Evolutionary conservation across 257 asterid genomes (phyloP).

Genomic region (Nemophila menziesii): DNA sequence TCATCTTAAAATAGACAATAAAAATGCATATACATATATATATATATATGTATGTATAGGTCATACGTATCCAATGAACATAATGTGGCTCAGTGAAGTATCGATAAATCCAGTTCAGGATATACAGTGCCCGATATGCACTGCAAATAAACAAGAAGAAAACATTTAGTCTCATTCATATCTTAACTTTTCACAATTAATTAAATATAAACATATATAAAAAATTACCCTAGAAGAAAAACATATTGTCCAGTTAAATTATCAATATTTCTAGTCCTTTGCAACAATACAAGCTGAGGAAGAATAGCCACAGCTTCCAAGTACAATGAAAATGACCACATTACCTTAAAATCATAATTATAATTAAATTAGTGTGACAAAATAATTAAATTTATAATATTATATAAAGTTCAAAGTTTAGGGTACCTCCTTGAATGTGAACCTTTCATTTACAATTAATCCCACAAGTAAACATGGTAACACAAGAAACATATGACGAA

Average conservation of each 20-base stretch:
- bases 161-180: background rate
- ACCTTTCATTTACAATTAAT: slow-evolving; percentile 53
- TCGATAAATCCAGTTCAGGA: slow-evolving; percentile 69
- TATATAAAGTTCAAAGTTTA: background rate
- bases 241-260: slow-evolving; percentile 56
- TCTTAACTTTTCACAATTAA: background rate
- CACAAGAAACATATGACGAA: slow-evolving; percentile 64
- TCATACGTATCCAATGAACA: slow-evolving; percentile 63
- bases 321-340: slow-evolving; percentile 48
- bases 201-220: background rate
- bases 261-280: slow-evolving; percentile 51
- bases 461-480: slow-evolving; percentile 67
- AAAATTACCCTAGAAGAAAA: slow-evolving; percentile 41
- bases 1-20: background rate
- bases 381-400: background rate
- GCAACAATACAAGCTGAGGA: slow-evolving; percentile 54
- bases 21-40: background rate
- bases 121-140: slow-evolving; percentile 55
- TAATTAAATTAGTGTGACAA: background rate
- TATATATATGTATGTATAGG: background rate
- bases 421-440: slow-evolving; percentile 18
- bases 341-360: slow-evolving; percentile 21
- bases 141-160: slow-evolving; percentile 25
- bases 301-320: slow-evolving; percentile 52
- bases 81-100: slow-evolving; percentile 62